Percentiles rank a stretch among this genome's conserved stretches.
Conservation (phyloP, 768 basidiomycete genomes). For the Crucibulum laeve region DNA sequence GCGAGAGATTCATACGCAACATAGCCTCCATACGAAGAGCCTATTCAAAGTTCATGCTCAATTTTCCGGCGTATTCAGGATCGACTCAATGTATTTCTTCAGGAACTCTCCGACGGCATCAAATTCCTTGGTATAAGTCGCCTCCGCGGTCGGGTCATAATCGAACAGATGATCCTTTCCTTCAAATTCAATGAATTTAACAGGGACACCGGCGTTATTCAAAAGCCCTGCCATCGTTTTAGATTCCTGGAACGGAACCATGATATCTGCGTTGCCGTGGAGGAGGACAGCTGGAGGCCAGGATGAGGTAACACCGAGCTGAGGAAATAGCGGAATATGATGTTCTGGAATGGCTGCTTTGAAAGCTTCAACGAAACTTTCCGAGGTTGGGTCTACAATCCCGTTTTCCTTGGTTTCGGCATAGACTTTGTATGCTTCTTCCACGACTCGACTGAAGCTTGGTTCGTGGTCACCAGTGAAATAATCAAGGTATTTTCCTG, state of each 20-base stretch:
- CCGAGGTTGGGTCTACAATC: no score
- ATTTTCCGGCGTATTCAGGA: no score
- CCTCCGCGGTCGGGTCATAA: constrained; percentile 39
- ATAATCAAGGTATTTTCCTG: constrained; percentile 55
- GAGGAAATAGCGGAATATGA: constrained; percentile 41
- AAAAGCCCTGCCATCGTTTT: constrained; percentile 28
- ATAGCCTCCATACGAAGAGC: no score
- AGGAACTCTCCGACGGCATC: constrained; percentile 34
- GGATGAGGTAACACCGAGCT: constrained; percentile 27
- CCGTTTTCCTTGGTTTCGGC: no score
- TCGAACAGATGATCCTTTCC: constrained; percentile 56
- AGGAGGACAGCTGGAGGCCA: constrained; percentile 48
- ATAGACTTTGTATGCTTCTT: no score
- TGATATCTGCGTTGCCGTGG: constrained; percentile 45
- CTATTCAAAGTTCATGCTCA: no score
- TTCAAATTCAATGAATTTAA: constrained; percentile 30
- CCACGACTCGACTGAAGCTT: no score
- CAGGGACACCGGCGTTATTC: constrained; percentile 26
- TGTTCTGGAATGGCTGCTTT: constrained; percentile 24
- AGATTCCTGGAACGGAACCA: constrained; percentile 39
- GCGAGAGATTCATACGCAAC: no score
- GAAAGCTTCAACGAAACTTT: no score
- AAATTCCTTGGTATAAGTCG: constrained; percentile 15
- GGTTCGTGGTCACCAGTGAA: constrained; percentile 43
- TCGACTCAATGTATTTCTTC: constrained; percentile 6